Evolutionary conservation across 2,329 filamentous ascomycete genomes (phyloP).

Genomic region (Fusarium incarnatum): DNA sequence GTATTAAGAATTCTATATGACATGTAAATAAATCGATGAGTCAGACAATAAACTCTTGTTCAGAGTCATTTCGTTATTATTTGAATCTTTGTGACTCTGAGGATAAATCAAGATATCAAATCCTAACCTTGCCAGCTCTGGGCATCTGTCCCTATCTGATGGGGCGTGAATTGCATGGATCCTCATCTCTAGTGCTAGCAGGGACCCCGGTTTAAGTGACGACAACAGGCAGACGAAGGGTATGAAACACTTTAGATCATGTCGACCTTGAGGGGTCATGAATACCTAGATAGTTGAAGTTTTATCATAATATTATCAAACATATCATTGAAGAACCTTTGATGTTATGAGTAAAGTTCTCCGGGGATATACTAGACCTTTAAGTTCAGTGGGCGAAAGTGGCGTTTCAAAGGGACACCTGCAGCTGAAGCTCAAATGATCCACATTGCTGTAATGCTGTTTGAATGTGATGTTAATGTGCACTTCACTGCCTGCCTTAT

Average conservation of each 20-base stretch:
- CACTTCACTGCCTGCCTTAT: conserved; percentile 14
- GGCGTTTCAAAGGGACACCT: conserved; percentile 16
- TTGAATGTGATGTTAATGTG: conserved; percentile 18
- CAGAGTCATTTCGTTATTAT: neutral
- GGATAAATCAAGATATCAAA: neutral
- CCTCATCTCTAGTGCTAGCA: conserved; percentile 27
- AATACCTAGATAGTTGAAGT: neutral
- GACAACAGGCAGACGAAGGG: conserved; percentile 30
- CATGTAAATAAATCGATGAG: neutral
- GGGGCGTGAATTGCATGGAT: conserved; percentile 37
- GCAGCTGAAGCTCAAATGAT: conserved; percentile 26
- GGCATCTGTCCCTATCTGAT: conserved; percentile 31
- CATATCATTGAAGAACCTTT: neutral
- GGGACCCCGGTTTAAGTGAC: conserved; percentile 41
- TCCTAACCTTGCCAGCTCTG: neutral
- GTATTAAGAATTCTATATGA: neutral
- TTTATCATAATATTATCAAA: neutral
- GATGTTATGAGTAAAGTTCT: neutral
- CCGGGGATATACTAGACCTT: neutral
- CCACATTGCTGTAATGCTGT: conserved; percentile 6
- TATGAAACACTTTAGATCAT: conserved; percentile 31
- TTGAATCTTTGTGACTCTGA: neutral
- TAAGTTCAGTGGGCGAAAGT: conserved; percentile 5
- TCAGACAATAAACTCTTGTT: neutral
- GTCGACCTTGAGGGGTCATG: conserved; percentile 14